Conservation (phyloP, 345 rosid genomes). For the Hibiscus mutabilis region DNA sequence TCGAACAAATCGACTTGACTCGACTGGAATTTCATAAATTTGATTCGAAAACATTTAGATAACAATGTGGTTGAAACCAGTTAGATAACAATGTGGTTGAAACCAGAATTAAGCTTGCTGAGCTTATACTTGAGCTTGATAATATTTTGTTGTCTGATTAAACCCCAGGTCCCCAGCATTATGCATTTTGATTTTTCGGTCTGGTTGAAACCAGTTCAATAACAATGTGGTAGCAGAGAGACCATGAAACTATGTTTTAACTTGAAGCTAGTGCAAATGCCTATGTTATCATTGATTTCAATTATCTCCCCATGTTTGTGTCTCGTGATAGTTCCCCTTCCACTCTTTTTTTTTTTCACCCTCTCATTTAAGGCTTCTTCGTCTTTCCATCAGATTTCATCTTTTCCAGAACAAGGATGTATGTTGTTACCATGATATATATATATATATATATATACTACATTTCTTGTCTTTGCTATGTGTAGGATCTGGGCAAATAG, state of each 20-base stretch:
- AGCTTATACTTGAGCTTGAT: no score
- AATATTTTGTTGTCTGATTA: no score
- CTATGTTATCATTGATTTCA: neutral
- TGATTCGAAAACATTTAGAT: no score
- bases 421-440: neutral
- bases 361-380: neutral
- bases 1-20: no score
- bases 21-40: no score
- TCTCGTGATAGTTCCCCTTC: neutral
- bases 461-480: neutral
- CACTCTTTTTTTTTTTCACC: neutral
- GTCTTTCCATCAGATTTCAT: neutral
- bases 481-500: constrained; percentile 93
- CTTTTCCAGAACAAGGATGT: neutral
- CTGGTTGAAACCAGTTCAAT: neutral
- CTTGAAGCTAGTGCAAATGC: neutral
- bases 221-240: neutral
- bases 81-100: no score
- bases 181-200: neutral
- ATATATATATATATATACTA: neutral
- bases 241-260: neutral
- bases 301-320: neutral
- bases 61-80: no score
- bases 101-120: no score
- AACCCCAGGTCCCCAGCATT: neutral